Conservation (phyloP, 2,329 filamentous ascomycete genomes). For the Lecanoromycetidae sp. region DNA sequence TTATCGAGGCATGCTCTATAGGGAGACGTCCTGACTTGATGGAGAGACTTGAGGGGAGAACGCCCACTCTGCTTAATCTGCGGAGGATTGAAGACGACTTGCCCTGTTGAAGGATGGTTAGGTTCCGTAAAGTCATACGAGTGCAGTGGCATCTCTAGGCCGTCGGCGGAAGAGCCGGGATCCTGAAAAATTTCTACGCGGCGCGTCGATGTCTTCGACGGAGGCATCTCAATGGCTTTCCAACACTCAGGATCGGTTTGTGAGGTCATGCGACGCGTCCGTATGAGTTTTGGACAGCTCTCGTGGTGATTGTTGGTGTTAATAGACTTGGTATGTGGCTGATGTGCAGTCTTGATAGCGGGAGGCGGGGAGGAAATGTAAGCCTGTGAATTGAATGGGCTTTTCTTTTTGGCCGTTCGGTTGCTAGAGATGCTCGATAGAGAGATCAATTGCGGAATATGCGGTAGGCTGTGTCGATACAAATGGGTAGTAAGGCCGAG, state of each 20-base stretch:
- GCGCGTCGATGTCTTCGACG: conserved; percentile 43
- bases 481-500: no score
- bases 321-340: background rate
- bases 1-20: conserved; percentile 48
- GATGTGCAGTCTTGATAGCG: background rate
- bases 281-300: background rate
- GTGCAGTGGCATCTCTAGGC: conserved; percentile 26
- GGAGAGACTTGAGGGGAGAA: conserved; percentile 57
- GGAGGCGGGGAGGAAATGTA: background rate
- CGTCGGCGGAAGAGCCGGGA: conserved; percentile 33
- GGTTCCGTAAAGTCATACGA: conserved; percentile 21
- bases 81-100: conserved; percentile 55
- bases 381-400: no score
- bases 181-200: conserved; percentile 50
- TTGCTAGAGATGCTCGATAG: no score
- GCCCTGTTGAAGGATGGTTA: conserved; percentile 38
- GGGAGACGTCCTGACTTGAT: conserved; percentile 45
- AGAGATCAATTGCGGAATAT: no score
- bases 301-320: background rate
- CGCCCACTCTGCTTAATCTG: conserved; percentile 39
- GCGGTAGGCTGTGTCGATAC: no score
- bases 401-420: no score
- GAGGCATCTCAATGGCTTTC: background rate
- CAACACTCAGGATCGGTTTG: background rate
- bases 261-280: conserved; percentile 11